Percentiles rank a stretch among this genome's conserved stretches.
Conservation (phyloP, 305 asterid species). For the Solanum hybrid region DNA sequence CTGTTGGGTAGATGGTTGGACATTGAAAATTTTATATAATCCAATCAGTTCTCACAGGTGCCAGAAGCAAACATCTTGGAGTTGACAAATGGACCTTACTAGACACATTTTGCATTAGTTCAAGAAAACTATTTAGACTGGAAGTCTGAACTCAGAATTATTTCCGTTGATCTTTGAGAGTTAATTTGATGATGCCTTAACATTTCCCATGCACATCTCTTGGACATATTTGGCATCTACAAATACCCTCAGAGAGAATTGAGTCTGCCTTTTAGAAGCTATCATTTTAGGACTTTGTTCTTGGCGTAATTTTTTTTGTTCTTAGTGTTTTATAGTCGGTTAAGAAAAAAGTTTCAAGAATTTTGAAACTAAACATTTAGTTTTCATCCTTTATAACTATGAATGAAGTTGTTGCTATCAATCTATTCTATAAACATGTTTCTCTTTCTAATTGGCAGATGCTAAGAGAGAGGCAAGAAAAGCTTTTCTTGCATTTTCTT, state of each 20-base stretch:
- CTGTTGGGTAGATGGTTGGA: neutral
- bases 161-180: neutral
- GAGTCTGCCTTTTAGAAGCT: neutral
- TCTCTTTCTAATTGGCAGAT: conserved; percentile 37
- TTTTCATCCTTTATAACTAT: neutral
- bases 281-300: neutral
- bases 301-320: neutral
- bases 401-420: neutral
- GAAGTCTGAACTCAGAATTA: neutral
- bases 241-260: neutral
- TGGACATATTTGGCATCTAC: neutral
- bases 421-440: neutral
- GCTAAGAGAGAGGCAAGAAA: conserved; percentile 70
- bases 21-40: neutral
- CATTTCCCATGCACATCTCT: neutral
- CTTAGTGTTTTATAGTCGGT: neutral
- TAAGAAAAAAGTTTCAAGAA: neutral
- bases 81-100: neutral
- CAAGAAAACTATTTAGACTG: neutral
- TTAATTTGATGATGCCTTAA: neutral
- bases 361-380: neutral
- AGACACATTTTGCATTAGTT: neutral
- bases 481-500: conserved; percentile 63
- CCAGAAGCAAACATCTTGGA: neutral
- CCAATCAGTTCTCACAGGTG: neutral